These are phyloP conservation scores for Phytophthora colocasiae DNA, from an alignment of 352 stramenopile genomes.

Conservation along the genomic window DNA sequence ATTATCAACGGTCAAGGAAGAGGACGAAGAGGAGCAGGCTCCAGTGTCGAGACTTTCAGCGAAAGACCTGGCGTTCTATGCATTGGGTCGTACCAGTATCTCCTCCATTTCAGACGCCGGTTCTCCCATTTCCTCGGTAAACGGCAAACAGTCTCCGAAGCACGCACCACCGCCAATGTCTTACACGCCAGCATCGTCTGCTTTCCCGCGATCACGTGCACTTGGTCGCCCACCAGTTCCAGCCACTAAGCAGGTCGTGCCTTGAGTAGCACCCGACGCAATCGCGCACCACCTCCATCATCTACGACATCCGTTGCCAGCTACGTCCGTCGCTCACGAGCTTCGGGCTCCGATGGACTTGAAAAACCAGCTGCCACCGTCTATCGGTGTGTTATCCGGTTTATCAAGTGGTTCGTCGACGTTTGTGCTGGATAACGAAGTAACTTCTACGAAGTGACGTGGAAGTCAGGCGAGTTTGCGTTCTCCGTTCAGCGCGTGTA, in stretches of 20 bases:
- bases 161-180: constrained; percentile 32
- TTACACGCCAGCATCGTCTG: constrained; percentile 38
- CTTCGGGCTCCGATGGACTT: constrained; percentile 53
- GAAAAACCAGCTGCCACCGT: constrained; percentile 64
- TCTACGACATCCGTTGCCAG: constrained; percentile 24
- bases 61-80: constrained; percentile 40
- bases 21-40: constrained; percentile 21
- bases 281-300: constrained; percentile 17
- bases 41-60: constrained; percentile 29
- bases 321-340: constrained; percentile 49
- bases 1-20: constrained; percentile 34
- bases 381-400: constrained; percentile 66
- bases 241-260: constrained; percentile 29
- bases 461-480: constrained; percentile 70
- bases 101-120: constrained; percentile 33
- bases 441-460: constrained; percentile 72
- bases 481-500: constrained; percentile 81
- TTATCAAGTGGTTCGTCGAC: constrained; percentile 65
- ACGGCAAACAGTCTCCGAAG: constrained; percentile 17
- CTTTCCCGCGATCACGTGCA: constrained; percentile 31
- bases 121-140: constrained; percentile 30
- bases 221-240: constrained; percentile 28
- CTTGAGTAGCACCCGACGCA: not conserved
- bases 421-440: constrained; percentile 58
- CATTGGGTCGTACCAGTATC: constrained; percentile 34